Evolutionary conservation across 2,329 filamentous ascomycete genomes (phyloP).

Genomic region (Exserohilum turcica): DNA sequence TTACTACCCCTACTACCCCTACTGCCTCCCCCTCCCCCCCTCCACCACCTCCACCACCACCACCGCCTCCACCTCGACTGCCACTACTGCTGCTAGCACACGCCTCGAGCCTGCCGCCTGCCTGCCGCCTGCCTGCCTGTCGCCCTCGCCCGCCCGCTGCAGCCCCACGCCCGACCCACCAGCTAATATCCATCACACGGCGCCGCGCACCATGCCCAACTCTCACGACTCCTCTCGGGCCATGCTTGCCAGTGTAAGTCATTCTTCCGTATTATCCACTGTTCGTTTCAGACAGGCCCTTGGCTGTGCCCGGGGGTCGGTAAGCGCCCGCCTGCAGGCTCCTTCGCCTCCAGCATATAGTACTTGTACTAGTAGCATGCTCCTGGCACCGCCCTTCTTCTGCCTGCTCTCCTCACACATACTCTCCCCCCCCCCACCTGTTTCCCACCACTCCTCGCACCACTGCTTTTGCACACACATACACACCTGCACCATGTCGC

Average conservation of each 20-base stretch:
- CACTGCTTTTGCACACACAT: conserved; percentile 9
- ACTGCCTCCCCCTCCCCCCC: too few relatives aligned
- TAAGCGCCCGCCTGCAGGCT: conserved; percentile 3
- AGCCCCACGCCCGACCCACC: background rate
- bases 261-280: conserved; percentile 30
- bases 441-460: background rate
- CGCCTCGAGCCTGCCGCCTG: too few relatives aligned
- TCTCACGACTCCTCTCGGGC: conserved; percentile 49
- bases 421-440: background rate
- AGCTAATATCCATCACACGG: conserved; percentile 6
- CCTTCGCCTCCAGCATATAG: conserved; percentile 1
- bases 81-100: background rate
- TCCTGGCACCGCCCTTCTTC: conserved; percentile 7
- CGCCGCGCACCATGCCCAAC: conserved; percentile 41
- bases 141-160: background rate
- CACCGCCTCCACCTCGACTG: background rate
- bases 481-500: conserved; percentile 24
- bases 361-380: background rate
- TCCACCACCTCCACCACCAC: too few relatives aligned
- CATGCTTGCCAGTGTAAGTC: conserved; percentile 50
- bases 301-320: conserved; percentile 26
- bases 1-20: background rate
- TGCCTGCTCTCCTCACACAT: conserved; percentile 4
- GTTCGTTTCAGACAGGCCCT: conserved; percentile 37
- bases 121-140: background rate